Percentiles rank a stretch among this genome's conserved stretches.
phyloP scores from a whole-genome alignment of 306 rosid genomes.

The Hylodesmum podocarpum region DNA sequence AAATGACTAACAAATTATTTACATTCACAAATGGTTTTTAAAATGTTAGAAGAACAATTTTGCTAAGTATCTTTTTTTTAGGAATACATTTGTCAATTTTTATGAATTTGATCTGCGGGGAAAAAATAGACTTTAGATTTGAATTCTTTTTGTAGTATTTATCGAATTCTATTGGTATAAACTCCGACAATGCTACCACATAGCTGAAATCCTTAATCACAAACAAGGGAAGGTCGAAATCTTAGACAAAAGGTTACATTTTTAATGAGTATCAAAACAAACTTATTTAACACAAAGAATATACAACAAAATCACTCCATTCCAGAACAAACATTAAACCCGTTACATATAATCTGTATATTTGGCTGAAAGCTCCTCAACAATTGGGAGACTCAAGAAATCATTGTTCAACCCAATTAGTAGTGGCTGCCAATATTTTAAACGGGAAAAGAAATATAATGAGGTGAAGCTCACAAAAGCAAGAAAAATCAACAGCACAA shows the following conservation, averaged over 20 bases:
- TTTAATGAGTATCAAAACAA: background rate
- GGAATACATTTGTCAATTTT: background rate
- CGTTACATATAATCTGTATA: background rate
- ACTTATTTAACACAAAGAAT: background rate
- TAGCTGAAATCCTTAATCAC: background rate
- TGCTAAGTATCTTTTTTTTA: background rate
- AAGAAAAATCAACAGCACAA: background rate
- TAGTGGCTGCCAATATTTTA: background rate
- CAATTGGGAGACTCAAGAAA: background rate
- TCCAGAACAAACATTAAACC: background rate
- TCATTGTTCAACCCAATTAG: background rate
- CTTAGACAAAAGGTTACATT: background rate
- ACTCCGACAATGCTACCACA: background rate
- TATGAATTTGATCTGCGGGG: background rate
- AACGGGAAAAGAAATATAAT: background rate
- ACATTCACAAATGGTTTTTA: background rate
- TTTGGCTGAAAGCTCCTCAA: background rate
- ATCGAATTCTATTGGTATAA: background rate
- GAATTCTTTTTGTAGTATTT: background rate
- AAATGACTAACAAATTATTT: background rate
- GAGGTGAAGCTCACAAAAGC: constrained; percentile 8
- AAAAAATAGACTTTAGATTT: background rate
- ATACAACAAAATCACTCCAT: background rate
- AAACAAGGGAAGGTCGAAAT: background rate
- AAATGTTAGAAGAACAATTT: background rate